Conservation (phyloP, 768 basidiomycete genomes). For the Phaeotremella fagi region DNA sequence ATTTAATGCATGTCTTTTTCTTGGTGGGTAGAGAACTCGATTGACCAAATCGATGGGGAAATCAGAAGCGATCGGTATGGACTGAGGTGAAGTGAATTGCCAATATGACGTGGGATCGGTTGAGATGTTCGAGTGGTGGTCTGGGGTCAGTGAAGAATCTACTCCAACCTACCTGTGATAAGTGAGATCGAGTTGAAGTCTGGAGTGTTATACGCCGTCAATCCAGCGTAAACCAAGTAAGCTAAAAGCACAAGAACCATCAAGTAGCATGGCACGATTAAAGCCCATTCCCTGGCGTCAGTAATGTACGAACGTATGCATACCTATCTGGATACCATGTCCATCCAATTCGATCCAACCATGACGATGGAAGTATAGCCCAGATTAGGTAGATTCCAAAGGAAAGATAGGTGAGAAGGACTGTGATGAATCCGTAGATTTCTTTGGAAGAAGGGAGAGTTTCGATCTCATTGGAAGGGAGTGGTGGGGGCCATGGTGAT, state of each 20-base stretch:
- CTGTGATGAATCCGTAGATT: slow-evolving; percentile 43
- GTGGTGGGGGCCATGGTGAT: slow-evolving; percentile 45
- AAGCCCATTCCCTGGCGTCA: slow-evolving; percentile 41
- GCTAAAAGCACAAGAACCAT: slow-evolving; percentile 45
- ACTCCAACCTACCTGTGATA: slow-evolving; percentile 36
- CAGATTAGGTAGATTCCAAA: slow-evolving; percentile 37
- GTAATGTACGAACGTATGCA: background rate
- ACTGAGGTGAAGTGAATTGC: slow-evolving; percentile 9
- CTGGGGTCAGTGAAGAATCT: slow-evolving; percentile 4
- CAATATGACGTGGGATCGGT: slow-evolving; percentile 20
- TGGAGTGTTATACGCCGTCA: slow-evolving; percentile 40
- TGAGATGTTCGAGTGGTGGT: background rate
- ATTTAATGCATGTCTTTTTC: too few relatives aligned
- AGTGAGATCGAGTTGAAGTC: slow-evolving; percentile 23
- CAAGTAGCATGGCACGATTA: slow-evolving; percentile 41
- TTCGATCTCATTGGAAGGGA: background rate
- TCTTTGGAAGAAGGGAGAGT: slow-evolving; percentile 35
- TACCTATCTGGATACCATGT: slow-evolving; percentile 46
- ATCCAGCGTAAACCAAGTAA: slow-evolving; percentile 37
- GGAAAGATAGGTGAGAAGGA: slow-evolving; percentile 36
- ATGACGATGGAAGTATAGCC: slow-evolving; percentile 34
- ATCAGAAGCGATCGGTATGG: slow-evolving; percentile 24
- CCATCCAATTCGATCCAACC: slow-evolving; percentile 24
- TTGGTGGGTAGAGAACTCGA: slow-evolving; percentile 29
- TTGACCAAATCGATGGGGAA: slow-evolving; percentile 34